phyloP scores from a whole-genome alignment of 768 basidiomycete genomes.

The Asterophora lycoperdoides region DNA sequence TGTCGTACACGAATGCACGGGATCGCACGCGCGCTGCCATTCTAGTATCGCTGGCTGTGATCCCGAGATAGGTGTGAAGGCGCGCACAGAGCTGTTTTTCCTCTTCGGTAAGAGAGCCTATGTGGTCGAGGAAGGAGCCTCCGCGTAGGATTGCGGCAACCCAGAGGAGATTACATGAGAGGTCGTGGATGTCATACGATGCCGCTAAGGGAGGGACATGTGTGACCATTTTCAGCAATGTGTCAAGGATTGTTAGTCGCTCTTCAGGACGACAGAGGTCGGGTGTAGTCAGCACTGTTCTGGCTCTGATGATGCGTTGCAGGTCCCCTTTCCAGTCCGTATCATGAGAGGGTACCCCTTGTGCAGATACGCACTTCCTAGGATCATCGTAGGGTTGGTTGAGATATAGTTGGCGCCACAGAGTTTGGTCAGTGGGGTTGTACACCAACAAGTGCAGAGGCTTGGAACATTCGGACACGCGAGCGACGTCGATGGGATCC shows the following conservation, averaged over 20 bases:
- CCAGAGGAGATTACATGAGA: conserved; percentile 54
- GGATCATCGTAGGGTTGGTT: conserved; percentile 62
- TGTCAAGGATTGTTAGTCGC: conserved; percentile 36
- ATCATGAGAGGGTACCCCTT: conserved; percentile 26
- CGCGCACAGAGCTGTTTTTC: conserved; percentile 46
- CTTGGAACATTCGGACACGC: conserved; percentile 47
- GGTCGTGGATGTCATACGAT: conserved; percentile 19
- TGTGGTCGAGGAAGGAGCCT: conserved; percentile 41
- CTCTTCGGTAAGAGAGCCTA: conserved; percentile 20
- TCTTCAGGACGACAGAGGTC: conserved; percentile 39
- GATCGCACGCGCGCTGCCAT: conserved; percentile 32
- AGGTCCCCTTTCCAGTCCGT: conserved; percentile 53
- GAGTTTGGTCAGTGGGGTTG: conserved; percentile 35
- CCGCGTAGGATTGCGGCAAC: conserved; percentile 38
- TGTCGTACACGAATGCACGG: conserved; percentile 57
- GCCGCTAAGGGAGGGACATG: conserved; percentile 34
- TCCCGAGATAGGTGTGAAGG: conserved; percentile 55
- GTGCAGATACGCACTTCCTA: conserved; percentile 38
- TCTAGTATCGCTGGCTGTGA: conserved; percentile 43
- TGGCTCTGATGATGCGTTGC: conserved; percentile 52
- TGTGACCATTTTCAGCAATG: conserved; percentile 47
- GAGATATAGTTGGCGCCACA: conserved; percentile 70
- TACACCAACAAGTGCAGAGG: conserved; percentile 43
- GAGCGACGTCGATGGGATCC: conserved; percentile 59
- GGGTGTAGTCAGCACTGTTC: conserved; percentile 38